Conservation (phyloP, 768 basidiomycete species). For the Tylopilus rubrobrunneus region DNA sequence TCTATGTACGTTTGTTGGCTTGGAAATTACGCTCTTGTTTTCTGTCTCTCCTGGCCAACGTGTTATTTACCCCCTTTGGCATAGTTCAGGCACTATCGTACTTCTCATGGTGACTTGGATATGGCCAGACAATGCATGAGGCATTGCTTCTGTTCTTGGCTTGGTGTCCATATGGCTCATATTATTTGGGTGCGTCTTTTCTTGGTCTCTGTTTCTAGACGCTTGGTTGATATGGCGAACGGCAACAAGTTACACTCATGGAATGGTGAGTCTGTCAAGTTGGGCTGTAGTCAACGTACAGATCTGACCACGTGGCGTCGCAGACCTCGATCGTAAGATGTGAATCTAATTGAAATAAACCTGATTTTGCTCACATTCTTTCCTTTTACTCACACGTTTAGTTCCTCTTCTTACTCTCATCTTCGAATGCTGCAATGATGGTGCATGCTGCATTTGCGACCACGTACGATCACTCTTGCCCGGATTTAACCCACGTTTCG, state of each 20-base stretch:
- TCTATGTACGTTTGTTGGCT: constrained; percentile 29
- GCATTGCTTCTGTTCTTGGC: constrained; percentile 2
- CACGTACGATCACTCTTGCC: constrained; percentile 44
- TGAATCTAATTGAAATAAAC: constrained; percentile 33
- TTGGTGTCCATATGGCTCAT: constrained; percentile 15
- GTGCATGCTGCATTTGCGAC: constrained; percentile 73
- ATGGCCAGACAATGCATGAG: constrained; percentile 32
- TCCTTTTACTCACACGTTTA: constrained; percentile 27
- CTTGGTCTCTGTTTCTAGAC: neutral
- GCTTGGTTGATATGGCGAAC: neutral
- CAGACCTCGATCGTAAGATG: constrained; percentile 32
- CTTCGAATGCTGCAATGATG: constrained; percentile 11
- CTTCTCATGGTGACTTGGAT: constrained; percentile 60
- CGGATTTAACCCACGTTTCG: neutral
- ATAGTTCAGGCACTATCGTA: constrained; percentile 47
- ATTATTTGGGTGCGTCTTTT: constrained; percentile 41
- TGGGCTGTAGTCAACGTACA: neutral
- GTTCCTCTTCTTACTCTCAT: constrained; percentile 29
- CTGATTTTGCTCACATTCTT: constrained; percentile 27
- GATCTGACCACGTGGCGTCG: constrained; percentile 23
- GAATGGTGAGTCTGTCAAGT: constrained; percentile 35
- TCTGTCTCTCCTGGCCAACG: too few species aligned
- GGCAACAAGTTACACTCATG: constrained; percentile 34
- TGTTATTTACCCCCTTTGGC: constrained; percentile 18
- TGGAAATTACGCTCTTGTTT: neutral